phyloP scores from a whole-genome alignment of 1,139 yeast species.

The Scheffersomyces parashehatae region DNA sequence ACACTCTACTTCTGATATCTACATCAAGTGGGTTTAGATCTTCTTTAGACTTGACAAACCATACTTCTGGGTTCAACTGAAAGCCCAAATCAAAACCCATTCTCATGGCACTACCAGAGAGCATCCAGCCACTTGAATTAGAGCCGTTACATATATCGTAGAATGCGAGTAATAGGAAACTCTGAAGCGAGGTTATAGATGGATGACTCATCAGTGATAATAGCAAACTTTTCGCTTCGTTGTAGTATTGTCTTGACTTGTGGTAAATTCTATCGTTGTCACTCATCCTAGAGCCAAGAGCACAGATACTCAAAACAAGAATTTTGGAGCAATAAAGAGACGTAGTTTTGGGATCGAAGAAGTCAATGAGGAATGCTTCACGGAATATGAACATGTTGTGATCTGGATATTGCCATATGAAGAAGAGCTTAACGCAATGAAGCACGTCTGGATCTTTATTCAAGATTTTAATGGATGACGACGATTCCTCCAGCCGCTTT shows the following conservation, averaged over 20 bases:
- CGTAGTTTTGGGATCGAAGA: constrained; percentile 51
- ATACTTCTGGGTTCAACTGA: constrained; percentile 61
- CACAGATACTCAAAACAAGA: constrained; percentile 55
- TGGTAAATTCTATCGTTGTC: constrained; percentile 39
- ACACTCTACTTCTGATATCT: constrained; percentile 58
- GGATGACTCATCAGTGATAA: constrained; percentile 42
- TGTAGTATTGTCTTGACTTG: constrained; percentile 44
- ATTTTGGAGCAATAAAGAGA: constrained; percentile 52
- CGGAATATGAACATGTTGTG: constrained; percentile 62
- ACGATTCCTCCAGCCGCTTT: constrained; percentile 21
- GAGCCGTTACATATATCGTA: constrained; percentile 59
- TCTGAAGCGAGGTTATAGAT: constrained; percentile 48
- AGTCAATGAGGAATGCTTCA: constrained; percentile 62
- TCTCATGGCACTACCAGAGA: constrained; percentile 60
- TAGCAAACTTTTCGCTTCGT: constrained; percentile 44
- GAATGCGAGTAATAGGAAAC: constrained; percentile 51
- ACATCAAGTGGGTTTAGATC: constrained; percentile 41
- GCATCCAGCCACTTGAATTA: constrained; percentile 62
- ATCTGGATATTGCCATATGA: constrained; percentile 67
- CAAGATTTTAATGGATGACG: constrained; percentile 20
- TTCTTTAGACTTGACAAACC: constrained; percentile 42
- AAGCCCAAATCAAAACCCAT: constrained; percentile 69
- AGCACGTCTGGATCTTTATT: constrained; percentile 45
- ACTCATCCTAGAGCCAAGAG: constrained; percentile 55
- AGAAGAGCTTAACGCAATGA: constrained; percentile 55